A percentile compares a stretch with the other conserved stretches of the same genome.
phyloP scores from a whole-genome alignment of 1,284 basidiomycete species.

The Ceratobasidium papillatum region DNA sequence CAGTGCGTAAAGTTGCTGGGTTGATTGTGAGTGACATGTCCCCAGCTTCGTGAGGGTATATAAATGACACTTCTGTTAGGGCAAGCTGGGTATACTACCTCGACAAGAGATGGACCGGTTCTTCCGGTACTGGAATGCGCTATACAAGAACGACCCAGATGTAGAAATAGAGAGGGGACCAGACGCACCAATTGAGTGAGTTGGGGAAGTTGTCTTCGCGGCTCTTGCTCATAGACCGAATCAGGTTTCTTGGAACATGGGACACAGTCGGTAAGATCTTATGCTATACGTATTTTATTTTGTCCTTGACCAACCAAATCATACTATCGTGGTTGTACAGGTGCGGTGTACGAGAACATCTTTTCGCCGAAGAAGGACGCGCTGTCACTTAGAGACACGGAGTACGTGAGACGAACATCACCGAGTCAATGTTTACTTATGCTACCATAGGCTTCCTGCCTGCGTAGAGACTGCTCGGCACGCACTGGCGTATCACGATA shows the following conservation, averaged over 20 bases:
- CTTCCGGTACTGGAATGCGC: constrained; percentile 23
- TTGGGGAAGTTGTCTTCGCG: background rate
- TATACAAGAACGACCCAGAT: background rate
- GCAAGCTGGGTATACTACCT: constrained; percentile 24
- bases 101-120: constrained; percentile 39
- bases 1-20: constrained; percentile 40
- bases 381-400: background rate
- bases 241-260: constrained; percentile 21
- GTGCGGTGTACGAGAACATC: constrained; percentile 1
- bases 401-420: background rate
- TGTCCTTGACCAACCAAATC: background rate
- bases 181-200: constrained; percentile 7
- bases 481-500: constrained; percentile 38
- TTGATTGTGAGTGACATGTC: constrained; percentile 34
- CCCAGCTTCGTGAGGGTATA: background rate
- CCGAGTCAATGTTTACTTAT: background rate
- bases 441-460: constrained; percentile 5
- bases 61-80: background rate
- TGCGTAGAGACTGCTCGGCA: constrained; percentile 37
- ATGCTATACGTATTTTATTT: background rate
- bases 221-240: background rate
- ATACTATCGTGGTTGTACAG: no score
- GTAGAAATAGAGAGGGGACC: background rate
- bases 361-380: constrained; percentile 18
- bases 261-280: constrained; percentile 11